Base-by-base conservation (phyloP, 73 alveolate genomes). In the Effrenium voratum region DNA sequence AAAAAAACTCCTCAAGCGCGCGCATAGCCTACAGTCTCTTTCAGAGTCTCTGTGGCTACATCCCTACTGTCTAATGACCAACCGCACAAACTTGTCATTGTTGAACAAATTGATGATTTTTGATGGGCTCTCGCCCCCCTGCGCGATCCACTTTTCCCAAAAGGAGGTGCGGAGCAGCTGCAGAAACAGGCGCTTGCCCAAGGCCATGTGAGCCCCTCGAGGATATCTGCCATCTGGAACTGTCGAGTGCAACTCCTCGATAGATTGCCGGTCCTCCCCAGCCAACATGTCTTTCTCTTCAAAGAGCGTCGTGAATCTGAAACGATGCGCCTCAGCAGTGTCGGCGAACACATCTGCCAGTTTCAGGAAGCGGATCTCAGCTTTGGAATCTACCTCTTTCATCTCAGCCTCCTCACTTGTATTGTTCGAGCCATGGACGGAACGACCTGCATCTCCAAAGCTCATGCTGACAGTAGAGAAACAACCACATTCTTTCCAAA, bases 271-370 rank as follows among this genome's bases (percentile, higher is more conserved):
- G 34, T 0, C 1, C 12, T 80, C 66, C 70, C n/a, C 70, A 5
- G 44, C 63, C 12, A 80, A 68, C 91, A 46, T 28, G 44, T 80
- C 70, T 32, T 80, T 80, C 45, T 80, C 91, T 46, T 80, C 70
- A 80, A 19, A 44, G 24, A 80, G 55, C 28, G 46, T 50, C 41
- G 26, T 47, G 40, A 24, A 43, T 22, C 91, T 66, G 30, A 80
- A 80, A 43, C 44, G 41, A 68, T 80, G 91, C 70, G 63, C 91
- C 5, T 55, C 45, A 43, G 44, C 91, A 6, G 91, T 45, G 32
- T 80, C 91, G 30, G 91, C 91, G 16, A 80, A 80, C 8, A 68
- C 91, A 45, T 80, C 91, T 28, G 91, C 91, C n/a, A 80, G 91
- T 30, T 80, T 80, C 91, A 80, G 46, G 44, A 40, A n/a, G n/a